Evolutionary conservation across 805 yeast species (phyloP).

Genomic region (Kodamaea sagamina): DNA sequence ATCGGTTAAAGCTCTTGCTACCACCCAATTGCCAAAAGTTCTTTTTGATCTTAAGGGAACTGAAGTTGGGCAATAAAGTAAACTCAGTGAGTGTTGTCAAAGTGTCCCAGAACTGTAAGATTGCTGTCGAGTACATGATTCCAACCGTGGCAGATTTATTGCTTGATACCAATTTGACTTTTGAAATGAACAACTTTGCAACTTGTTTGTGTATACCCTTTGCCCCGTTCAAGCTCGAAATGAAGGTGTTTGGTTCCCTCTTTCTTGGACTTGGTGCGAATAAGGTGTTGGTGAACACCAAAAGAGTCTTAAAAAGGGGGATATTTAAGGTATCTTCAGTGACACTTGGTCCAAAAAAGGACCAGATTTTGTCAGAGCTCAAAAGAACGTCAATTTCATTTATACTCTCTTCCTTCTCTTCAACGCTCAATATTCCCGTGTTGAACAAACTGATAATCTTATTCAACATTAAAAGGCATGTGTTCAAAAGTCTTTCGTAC

Average conservation of each 20-base stretch:
- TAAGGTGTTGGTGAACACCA: conserved; percentile 23
- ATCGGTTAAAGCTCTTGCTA: conserved; percentile 37
- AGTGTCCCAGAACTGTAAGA: conserved; percentile 52
- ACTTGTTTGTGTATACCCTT: conserved; percentile 39
- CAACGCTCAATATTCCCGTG: conserved; percentile 14
- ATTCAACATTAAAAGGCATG: conserved; percentile 50
- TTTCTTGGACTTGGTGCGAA: conserved; percentile 18
- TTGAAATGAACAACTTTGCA: conserved; percentile 47
- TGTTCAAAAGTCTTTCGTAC: conserved; percentile 56
- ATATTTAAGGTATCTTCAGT: conserved; percentile 30
- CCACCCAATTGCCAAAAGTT: conserved; percentile 58
- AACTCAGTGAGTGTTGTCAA: conserved; percentile 42
- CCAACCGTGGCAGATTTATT: conserved; percentile 23
- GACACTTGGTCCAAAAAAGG: conserved; percentile 27
- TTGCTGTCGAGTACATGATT: conserved; percentile 46
- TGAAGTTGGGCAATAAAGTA: conserved; percentile 16
- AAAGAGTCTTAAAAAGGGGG: conserved; percentile 32
- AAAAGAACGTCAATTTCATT: conserved; percentile 14
- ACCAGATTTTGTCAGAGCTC: conserved; percentile 36
- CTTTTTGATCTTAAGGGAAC: conserved; percentile 36
- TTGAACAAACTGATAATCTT: conserved; percentile 21
- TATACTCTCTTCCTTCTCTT: conserved; percentile 14
- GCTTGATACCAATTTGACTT: conserved; percentile 37
- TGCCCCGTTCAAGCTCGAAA: conserved; percentile 17
- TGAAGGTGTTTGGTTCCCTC: conserved; percentile 18